Evolutionary conservation across 192 early-diverging fungal genomes (phyloP).

Genomic region (Mortierella hygrophila): DNA sequence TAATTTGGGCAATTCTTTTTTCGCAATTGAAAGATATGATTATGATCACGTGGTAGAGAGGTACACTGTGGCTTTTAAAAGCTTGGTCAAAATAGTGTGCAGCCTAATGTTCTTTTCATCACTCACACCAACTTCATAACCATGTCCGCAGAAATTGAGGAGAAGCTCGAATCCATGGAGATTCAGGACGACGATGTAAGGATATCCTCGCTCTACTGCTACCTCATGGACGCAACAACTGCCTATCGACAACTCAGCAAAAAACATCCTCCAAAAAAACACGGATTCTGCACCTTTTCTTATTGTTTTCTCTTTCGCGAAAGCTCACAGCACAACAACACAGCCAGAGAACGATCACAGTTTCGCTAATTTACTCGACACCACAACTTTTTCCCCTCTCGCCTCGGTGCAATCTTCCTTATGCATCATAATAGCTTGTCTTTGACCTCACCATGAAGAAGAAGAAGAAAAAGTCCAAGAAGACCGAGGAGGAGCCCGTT

Average conservation of each 20-base stretch:
- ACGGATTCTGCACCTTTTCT: background rate
- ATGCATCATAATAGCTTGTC: constrained; percentile 49
- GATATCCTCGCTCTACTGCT: background rate
- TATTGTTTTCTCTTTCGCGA: background rate
- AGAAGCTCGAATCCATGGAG: constrained; percentile 50
- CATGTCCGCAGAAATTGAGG: constrained; percentile 48
- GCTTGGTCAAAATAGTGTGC: constrained; percentile 10
- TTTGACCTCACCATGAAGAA: constrained; percentile 72
- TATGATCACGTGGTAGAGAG: background rate
- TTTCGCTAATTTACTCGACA: background rate
- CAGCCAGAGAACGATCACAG: constrained; percentile 2
- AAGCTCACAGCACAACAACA: background rate
- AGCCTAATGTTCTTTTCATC: constrained; percentile 10
- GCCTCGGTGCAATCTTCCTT: background rate
- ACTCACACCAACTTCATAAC: constrained; percentile 31
- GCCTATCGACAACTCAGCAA: background rate
- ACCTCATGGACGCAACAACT: background rate
- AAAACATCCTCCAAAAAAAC: background rate
- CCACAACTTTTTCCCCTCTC: background rate
- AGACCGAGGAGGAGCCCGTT: constrained; percentile 54
- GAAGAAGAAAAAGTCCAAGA: constrained; percentile 63
- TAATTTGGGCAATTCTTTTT: background rate
- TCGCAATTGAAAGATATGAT: background rate
- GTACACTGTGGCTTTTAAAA: background rate
- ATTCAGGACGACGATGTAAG: constrained; percentile 50